phyloP scores from a whole-genome alignment of 164 flowering plant species.

The Umbilicus rupestris region DNA sequence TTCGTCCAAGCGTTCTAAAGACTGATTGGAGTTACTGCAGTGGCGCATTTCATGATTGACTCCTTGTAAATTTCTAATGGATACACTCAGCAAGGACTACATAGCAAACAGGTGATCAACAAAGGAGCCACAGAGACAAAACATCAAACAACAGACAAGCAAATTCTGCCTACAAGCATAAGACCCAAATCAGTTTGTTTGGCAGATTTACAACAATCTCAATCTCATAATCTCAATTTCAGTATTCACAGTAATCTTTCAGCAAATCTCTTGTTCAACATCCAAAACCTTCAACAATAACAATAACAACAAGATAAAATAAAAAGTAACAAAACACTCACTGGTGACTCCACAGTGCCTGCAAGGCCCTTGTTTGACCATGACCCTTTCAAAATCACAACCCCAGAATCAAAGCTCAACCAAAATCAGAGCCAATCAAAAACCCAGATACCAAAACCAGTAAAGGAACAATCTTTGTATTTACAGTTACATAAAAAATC shows the following conservation, averaged over 20 bases:
- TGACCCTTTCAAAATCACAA: conserved; percentile 7
- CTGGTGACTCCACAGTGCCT: conserved; percentile 24
- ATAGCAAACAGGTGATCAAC: too few relatives aligned
- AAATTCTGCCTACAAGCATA: neutral
- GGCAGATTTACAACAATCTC: neutral
- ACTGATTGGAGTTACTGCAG: neutral
- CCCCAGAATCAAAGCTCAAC: neutral
- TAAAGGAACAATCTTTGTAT: conserved; percentile 1
- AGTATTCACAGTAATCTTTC: neutral
- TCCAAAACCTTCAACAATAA: neutral
- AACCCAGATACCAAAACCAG: neutral
- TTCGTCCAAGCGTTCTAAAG: neutral
- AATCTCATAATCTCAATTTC: neutral
- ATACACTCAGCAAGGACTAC: too few relatives aligned
- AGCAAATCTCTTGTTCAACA: neutral
- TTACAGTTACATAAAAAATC: neutral
- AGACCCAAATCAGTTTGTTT: neutral
- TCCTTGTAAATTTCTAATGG: neutral
- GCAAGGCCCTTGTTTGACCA: conserved; percentile 31
- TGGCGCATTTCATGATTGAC: neutral
- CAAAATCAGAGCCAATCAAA: neutral
- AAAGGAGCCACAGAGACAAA: neutral
- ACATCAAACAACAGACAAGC: neutral
- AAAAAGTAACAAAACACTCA: conserved; percentile 14
- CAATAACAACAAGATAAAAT: neutral